Evolutionary conservation across 306 rosid species (phyloP).

Genomic region (Lithocarpus polystachyus): DNA sequence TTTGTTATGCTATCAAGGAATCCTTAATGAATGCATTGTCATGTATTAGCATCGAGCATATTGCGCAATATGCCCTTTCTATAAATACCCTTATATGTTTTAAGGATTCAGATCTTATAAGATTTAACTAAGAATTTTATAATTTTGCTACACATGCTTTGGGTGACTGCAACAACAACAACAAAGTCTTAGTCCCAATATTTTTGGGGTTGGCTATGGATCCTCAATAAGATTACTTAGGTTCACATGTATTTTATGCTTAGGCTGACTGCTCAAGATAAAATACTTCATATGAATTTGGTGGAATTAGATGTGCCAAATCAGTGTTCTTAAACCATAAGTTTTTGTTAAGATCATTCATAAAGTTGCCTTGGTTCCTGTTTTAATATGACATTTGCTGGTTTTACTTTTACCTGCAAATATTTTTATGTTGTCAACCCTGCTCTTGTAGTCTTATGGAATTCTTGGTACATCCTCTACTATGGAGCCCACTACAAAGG

Average conservation of each 20-base stretch:
- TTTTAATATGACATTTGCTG: not conserved
- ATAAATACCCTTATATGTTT: no score
- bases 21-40: no score
- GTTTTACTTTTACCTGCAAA: not conserved
- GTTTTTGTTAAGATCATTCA: not conserved
- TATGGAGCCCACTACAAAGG: not conserved
- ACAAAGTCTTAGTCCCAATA: no score
- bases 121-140: no score
- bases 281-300: not conserved
- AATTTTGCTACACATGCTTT: no score
- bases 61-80: no score
- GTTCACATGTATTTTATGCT: not conserved
- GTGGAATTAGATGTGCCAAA: slow-evolving; percentile 9
- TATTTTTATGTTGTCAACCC: not conserved
- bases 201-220: no score
- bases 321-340: not conserved
- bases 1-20: no score
- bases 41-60: no score
- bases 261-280: not conserved
- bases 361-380: not conserved
- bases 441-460: not conserved
- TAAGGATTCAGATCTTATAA: no score
- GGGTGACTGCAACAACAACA: no score
- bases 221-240: no score
- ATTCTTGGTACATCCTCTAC: not conserved